Evolutionary conservation across 495 filamentous ascomycete species (phyloP).

Genomic region (Chaetomium cochliodes): DNA sequence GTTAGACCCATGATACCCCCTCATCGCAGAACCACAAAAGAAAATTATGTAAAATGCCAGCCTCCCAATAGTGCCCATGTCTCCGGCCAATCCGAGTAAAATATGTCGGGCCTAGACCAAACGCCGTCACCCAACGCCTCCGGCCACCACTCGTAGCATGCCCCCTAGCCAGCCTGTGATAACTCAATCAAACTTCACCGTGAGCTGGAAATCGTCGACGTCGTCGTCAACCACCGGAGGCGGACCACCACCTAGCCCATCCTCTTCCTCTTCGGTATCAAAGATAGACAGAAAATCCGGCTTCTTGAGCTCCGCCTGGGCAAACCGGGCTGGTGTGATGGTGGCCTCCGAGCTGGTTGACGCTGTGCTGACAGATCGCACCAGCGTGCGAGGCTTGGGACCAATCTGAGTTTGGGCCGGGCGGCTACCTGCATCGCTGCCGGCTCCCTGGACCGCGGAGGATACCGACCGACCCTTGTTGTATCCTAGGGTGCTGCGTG

Average conservation of each 20-base stretch:
- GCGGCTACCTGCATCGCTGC: not conserved
- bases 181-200: constrained; percentile 36
- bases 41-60: not conserved
- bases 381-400: constrained; percentile 27
- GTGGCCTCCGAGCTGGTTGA: constrained; percentile 49
- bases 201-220: constrained; percentile 42
- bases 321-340: constrained; percentile 50
- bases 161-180: constrained; percentile 5
- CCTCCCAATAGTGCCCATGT: not conserved
- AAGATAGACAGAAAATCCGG: constrained; percentile 48
- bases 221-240: constrained; percentile 34
- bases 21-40: not conserved
- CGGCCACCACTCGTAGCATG: not conserved
- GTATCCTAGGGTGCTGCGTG: constrained; percentile 77
- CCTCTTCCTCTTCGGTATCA: constrained; percentile 40
- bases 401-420: constrained; percentile 15
- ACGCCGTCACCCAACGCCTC: not conserved
- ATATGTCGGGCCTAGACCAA: not conserved
- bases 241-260: constrained; percentile 23
- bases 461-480: constrained; percentile 70
- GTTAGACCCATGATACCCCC: not conserved
- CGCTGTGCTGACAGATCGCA: constrained; percentile 41
- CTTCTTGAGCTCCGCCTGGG: constrained; percentile 38
- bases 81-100: not conserved
- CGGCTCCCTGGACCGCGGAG: constrained; percentile 37